These are phyloP conservation scores for Parathielavia hyrcaniae DNA, from an alignment of 495 filamentous ascomycete genomes.

Conservation along the genomic window DNA sequence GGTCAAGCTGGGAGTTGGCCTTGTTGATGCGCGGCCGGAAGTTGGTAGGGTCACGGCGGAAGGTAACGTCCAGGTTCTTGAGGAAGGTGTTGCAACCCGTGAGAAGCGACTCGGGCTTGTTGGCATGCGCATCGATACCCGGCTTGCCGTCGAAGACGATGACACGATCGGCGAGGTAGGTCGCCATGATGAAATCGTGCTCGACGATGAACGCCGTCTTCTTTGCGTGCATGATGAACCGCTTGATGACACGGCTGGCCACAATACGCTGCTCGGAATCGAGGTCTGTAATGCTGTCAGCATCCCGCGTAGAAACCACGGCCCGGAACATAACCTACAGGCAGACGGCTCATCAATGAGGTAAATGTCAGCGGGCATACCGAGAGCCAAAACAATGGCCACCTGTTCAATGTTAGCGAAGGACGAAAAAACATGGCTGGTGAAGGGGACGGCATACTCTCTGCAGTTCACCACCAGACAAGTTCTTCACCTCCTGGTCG, in stretches of 20 bases:
- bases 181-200: constrained; percentile 99
- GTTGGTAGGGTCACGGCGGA: constrained; percentile 94
- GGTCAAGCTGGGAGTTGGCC: constrained; percentile 85
- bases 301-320: not conserved
- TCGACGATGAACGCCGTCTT: constrained; percentile 98
- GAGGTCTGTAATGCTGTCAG: constrained; percentile 41
- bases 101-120: constrained; percentile 81
- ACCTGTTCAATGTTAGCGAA: constrained; percentile 43
- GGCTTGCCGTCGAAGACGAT: constrained; percentile 97
- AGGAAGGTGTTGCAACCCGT: constrained; percentile 96
- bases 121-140: constrained; percentile 79
- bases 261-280: constrained; percentile 99
- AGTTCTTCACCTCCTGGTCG: constrained; percentile 96
- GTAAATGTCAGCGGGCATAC: constrained; percentile 95
- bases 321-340: constrained; percentile 19
- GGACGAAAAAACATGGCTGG: not conserved
- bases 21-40: constrained; percentile 98
- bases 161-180: constrained; percentile 94
- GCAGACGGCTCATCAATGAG: constrained; percentile 75
- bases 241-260: constrained; percentile 93
- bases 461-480: constrained; percentile 98
- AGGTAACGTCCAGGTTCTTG: constrained; percentile 92
- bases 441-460: constrained; percentile 42
- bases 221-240: constrained; percentile 99
- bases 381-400: constrained; percentile 91